A percentile compares a stretch with the other conserved stretches of the same genome.
Conservation (phyloP, 2,329 filamentous ascomycete genomes). For the Fusarium zealandicum region DNA sequence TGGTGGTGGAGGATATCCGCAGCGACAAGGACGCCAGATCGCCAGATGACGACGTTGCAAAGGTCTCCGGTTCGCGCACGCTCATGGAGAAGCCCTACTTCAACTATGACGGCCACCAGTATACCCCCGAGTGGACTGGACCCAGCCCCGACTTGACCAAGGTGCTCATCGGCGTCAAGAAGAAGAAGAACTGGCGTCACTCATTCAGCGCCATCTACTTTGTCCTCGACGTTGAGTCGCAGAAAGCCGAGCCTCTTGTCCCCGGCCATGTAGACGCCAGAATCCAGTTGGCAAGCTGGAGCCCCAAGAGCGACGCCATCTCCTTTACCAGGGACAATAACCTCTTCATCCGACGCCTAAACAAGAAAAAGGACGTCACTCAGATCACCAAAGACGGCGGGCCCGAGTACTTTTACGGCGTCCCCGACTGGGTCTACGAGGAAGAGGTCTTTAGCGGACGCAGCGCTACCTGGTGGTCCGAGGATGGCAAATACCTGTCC, state of each 20-base stretch:
- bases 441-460: conserved; percentile 71
- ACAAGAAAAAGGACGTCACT: conserved; percentile 61
- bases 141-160: conserved; percentile 86
- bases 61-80: conserved; percentile 63
- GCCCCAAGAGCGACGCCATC: conserved; percentile 82
- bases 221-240: conserved; percentile 87
- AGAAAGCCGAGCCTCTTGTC: conserved; percentile 79
- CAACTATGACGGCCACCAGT: conserved; percentile 59
- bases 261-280: conserved; percentile 68
- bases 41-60: conserved; percentile 41
- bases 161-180: conserved; percentile 80
- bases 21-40: conserved; percentile 48
- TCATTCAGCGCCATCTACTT: conserved; percentile 88
- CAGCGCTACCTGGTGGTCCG: conserved; percentile 94
- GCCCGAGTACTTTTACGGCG: conserved; percentile 88
- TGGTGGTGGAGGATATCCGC: conserved; percentile 87
- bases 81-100: conserved; percentile 78
- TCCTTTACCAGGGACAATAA: conserved; percentile 94
- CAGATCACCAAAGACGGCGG: conserved; percentile 89
- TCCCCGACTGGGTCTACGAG: conserved; percentile 98
- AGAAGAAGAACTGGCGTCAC: conserved; percentile 84
- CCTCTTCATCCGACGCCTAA: conserved; percentile 75
- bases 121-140: conserved; percentile 68
- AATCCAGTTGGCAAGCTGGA: conserved; percentile 89
- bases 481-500: conserved; percentile 86